These are phyloP conservation scores for Ascochyta rabiei DNA, from an alignment of 2,329 filamentous ascomycete genomes.

Conservation along the genomic window DNA sequence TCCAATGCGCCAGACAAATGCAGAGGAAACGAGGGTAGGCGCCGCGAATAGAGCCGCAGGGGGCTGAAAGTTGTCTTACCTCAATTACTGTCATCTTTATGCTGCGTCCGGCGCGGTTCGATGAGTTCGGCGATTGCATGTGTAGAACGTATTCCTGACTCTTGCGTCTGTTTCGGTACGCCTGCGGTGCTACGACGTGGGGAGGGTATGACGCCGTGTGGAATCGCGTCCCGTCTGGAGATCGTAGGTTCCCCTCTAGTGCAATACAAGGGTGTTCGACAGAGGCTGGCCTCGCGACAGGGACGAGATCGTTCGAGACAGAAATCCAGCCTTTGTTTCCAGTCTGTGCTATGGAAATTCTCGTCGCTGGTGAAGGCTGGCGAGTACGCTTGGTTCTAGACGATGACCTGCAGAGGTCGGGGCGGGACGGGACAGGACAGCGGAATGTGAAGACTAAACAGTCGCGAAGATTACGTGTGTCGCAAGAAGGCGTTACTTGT, in stretches of 20 bases:
- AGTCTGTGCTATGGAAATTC: neutral
- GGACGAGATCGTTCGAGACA: constrained; percentile 4
- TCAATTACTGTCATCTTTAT: constrained; percentile 43
- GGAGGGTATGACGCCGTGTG: constrained; percentile 34
- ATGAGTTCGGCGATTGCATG: constrained; percentile 29
- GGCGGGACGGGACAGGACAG: neutral
- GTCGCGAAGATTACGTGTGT: neutral
- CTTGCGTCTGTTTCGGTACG: constrained; percentile 7
- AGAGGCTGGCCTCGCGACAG: constrained; percentile 4
- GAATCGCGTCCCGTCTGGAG: constrained; percentile 29
- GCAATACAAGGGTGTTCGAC: constrained; percentile 26
- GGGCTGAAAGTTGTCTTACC: constrained; percentile 30
- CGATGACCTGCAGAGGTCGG: neutral
- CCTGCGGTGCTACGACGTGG: constrained; percentile 26
- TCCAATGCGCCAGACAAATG: constrained; percentile 11
- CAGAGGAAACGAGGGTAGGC: constrained; percentile 16
- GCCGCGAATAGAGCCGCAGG: neutral
- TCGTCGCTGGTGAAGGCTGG: constrained; percentile 2
- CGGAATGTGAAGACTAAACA: neutral
- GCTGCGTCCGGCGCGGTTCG: constrained; percentile 24
- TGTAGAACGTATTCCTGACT: constrained; percentile 6
- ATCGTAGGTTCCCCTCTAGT: constrained; percentile 26
- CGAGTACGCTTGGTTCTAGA: neutral
- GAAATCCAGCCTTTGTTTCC: neutral
- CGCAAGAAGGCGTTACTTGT: neutral